Conservation (phyloP, 257 asterid species). For the Solanum piurae region DNA sequence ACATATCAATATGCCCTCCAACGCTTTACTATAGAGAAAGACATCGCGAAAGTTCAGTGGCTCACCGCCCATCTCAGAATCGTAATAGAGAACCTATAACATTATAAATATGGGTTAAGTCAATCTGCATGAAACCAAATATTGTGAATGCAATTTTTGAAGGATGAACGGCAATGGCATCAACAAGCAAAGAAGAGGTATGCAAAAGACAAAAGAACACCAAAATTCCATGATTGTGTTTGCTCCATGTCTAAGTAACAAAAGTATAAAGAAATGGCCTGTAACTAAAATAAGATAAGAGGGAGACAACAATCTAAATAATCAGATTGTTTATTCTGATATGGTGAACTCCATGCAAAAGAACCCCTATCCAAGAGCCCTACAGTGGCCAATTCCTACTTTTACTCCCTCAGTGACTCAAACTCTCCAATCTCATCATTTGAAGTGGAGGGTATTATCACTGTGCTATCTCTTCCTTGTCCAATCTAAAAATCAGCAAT, state of each 20-base stretch:
- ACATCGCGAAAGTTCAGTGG: slow-evolving; percentile 83
- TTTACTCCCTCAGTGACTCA: neutral
- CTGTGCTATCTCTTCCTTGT: neutral
- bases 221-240: neutral
- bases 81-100: slow-evolving; percentile 73
- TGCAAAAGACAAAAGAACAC: neutral
- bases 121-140: neutral
- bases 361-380: neutral
- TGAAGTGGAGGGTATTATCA: neutral
- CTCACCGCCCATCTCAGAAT: slow-evolving; percentile 69
- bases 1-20: slow-evolving; percentile 89
- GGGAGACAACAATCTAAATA: neutral
- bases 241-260: neutral
- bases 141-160: neutral
- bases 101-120: neutral
- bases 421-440: neutral
- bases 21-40: slow-evolving; percentile 90
- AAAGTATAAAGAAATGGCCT: neutral
- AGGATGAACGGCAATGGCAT: neutral
- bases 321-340: neutral
- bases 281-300: neutral
- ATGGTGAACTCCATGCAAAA: neutral
- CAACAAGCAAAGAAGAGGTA: neutral
- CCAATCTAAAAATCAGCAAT: neutral
- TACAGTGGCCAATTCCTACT: neutral